phyloP scores from a whole-genome alignment of 306 rosid species.

The Fragaria nilgerrensis region DNA sequence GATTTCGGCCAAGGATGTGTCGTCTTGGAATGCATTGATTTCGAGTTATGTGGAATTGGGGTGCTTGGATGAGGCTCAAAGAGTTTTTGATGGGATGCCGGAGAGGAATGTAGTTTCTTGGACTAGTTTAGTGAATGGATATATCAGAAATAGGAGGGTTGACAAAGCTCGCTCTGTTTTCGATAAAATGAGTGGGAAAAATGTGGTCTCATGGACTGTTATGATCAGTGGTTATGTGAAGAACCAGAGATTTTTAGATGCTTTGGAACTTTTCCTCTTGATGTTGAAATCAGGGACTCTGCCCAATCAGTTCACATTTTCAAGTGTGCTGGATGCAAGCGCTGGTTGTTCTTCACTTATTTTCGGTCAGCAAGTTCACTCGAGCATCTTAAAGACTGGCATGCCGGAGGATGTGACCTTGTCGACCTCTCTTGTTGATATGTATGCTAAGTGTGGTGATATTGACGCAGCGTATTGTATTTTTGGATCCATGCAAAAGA shows the following conservation, averaged over 20 bases:
- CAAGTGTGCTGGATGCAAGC: slow-evolving; percentile 54
- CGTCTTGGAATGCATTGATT: slow-evolving; percentile 59
- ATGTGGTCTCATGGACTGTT: slow-evolving; percentile 66
- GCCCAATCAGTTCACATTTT: slow-evolving; percentile 61
- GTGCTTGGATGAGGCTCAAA: slow-evolving; percentile 39
- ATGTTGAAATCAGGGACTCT: slow-evolving; percentile 43
- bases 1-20: slow-evolving; percentile 34
- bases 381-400: slow-evolving; percentile 41
- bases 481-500: slow-evolving; percentile 45
- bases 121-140: slow-evolving; percentile 60
- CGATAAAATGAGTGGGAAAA: slow-evolving; percentile 46
- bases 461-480: slow-evolving; percentile 40
- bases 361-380: slow-evolving; percentile 59
- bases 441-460: slow-evolving; percentile 71
- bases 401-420: slow-evolving; percentile 41
- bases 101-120: slow-evolving; percentile 49
- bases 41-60: slow-evolving; percentile 58
- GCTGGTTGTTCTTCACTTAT: slow-evolving; percentile 58
- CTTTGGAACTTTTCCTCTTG: slow-evolving; percentile 45
- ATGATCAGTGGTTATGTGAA: slow-evolving; percentile 73
- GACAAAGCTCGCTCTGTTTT: slow-evolving; percentile 45
- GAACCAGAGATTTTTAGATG: slow-evolving; percentile 40
- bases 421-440: slow-evolving; percentile 57
- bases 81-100: slow-evolving; percentile 46
- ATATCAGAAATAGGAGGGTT: slow-evolving; percentile 41